phyloP scores from a whole-genome alignment of 1,139 yeast genomes.

The Wickerhamomyces sp. region DNA sequence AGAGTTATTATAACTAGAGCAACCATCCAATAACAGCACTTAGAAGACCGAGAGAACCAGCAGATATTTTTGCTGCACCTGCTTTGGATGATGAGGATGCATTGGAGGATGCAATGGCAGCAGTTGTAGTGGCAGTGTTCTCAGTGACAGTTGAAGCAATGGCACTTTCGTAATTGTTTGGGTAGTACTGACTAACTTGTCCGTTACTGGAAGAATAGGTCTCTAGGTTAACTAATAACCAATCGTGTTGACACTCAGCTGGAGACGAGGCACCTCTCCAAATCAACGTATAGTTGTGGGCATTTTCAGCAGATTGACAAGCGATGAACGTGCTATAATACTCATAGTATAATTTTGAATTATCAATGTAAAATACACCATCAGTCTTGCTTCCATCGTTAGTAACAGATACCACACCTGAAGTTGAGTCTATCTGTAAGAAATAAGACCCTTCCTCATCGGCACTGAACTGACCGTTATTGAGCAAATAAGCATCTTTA shows the following conservation, averaged over 20 bases:
- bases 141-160: slow-evolving; percentile 20
- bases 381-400: slow-evolving; percentile 5
- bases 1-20: background rate
- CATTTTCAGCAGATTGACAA: slow-evolving; percentile 9
- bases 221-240: slow-evolving; percentile 15
- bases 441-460: slow-evolving; percentile 5
- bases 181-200: slow-evolving; percentile 11
- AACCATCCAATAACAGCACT: slow-evolving; percentile 1
- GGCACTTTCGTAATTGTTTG: slow-evolving; percentile 13
- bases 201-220: slow-evolving; percentile 9
- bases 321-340: slow-evolving; percentile 19
- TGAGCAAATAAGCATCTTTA: slow-evolving; percentile 7
- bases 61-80: slow-evolving; percentile 4
- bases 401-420: slow-evolving; percentile 12
- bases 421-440: slow-evolving; percentile 8
- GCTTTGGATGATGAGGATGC: slow-evolving; percentile 3
- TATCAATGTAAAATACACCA: slow-evolving; percentile 14
- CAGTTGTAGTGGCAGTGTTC: slow-evolving; percentile 15
- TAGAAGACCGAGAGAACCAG: background rate
- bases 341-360: slow-evolving; percentile 9
- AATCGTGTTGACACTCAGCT: slow-evolving; percentile 14
- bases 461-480: slow-evolving; percentile 11
- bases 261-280: slow-evolving; percentile 22
- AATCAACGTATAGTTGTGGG: slow-evolving; percentile 10
- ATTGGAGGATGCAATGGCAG: slow-evolving; percentile 5